A percentile compares a stretch with the other conserved stretches of the same genome.
phyloP scores from a whole-genome alignment of 306 rosid species.

The Vigna angularis region DNA sequence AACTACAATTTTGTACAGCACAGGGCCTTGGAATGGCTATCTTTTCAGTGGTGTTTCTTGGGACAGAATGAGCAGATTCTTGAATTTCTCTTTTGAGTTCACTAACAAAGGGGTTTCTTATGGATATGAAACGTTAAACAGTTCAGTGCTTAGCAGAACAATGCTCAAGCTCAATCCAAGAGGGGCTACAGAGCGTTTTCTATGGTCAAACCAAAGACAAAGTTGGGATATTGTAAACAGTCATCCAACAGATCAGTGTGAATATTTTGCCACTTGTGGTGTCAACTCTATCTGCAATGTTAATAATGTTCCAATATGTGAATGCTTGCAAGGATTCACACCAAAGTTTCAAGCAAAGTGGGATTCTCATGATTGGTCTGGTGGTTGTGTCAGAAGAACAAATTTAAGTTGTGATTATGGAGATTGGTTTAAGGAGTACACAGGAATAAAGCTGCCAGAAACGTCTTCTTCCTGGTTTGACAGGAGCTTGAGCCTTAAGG shows the following conservation, averaged over 20 bases:
- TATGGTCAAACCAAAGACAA: neutral
- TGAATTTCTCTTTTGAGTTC: neutral
- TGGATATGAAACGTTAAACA: neutral
- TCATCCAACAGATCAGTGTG: neutral
- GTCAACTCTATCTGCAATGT: conserved; percentile 14
- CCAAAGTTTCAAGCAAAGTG: conserved; percentile 36
- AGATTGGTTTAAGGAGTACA: conserved; percentile 12
- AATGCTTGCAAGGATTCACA: conserved; percentile 33
- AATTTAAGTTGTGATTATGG: neutral
- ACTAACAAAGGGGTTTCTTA: neutral
- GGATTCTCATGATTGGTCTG: conserved; percentile 25
- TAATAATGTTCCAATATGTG: neutral
- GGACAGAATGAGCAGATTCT: neutral
- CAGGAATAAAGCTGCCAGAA: conserved; percentile 35
- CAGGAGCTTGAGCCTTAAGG: conserved; percentile 10
- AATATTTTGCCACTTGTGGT: conserved; percentile 22
- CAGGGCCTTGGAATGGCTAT: neutral
- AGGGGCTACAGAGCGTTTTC: neutral
- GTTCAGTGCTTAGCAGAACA: neutral
- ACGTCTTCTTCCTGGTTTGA: conserved; percentile 21
- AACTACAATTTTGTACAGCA: neutral
- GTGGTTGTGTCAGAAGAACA: conserved; percentile 28
- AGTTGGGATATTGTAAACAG: neutral
- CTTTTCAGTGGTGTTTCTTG: neutral
- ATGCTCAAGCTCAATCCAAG: neutral